These are phyloP conservation scores for Croton setiger DNA, from an alignment of 441 rosid genomes.

Conservation along the genomic window DNA sequence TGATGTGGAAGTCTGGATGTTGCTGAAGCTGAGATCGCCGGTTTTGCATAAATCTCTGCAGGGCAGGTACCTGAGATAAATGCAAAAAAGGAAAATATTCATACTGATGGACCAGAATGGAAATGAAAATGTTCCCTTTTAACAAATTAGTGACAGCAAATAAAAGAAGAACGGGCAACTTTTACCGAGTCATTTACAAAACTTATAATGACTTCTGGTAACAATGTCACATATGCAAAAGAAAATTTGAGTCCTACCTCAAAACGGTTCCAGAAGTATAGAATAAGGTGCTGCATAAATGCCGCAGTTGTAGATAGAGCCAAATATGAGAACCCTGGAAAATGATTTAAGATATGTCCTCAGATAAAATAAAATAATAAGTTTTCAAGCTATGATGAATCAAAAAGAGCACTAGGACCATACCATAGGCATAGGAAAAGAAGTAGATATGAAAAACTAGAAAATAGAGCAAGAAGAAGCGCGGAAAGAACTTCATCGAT, in stretches of 20 bases:
- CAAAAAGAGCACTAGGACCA: conserved; percentile 12
- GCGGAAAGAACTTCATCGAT: conserved; percentile 99
- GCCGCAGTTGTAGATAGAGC: conserved; percentile 85
- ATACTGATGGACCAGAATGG: no score
- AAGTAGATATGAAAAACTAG: conserved; percentile 97
- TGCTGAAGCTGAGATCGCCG: conserved; percentile 76
- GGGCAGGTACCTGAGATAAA: conserved; percentile 69
- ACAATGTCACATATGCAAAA: background rate
- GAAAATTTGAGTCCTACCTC: conserved; percentile 52
- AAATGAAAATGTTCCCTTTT: background rate
- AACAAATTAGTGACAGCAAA: conserved; percentile 1
- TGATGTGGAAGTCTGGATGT: conserved; percentile 88
- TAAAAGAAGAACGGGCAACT: background rate
- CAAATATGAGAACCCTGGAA: conserved; percentile 85
- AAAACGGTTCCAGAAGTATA: conserved; percentile 96
- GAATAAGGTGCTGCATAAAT: conserved; percentile 89
- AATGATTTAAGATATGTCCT: conserved; percentile 6
- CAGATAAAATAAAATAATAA: conserved; percentile 1
- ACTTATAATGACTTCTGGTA: background rate
- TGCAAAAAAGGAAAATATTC: background rate
- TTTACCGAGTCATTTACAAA: background rate
- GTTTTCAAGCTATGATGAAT: background rate
- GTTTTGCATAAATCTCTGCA: conserved; percentile 79
- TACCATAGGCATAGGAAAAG: conserved; percentile 94
- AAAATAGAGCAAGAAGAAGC: conserved; percentile 93